Evolutionary conservation across 2,329 filamentous ascomycete genomes (phyloP).

Genomic region (Cladosporium colombiae): DNA sequence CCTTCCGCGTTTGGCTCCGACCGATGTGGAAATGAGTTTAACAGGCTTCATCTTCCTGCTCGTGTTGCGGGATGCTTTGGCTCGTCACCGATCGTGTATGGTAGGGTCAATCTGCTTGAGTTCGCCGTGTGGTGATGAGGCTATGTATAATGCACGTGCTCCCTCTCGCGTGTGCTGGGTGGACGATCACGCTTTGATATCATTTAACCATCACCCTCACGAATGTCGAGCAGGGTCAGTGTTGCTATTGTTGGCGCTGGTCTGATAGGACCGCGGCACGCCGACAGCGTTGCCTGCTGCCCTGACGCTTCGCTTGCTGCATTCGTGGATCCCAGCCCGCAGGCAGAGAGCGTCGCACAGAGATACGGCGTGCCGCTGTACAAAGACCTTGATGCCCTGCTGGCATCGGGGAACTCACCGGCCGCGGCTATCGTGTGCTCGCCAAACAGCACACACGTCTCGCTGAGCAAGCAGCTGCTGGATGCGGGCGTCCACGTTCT

Average conservation of each 20-base stretch:
- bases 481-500: slow-evolving; percentile 54
- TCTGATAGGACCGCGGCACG: slow-evolving; percentile 54
- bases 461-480: slow-evolving; percentile 52
- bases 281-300: slow-evolving; percentile 45
- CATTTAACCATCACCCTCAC: neutral
- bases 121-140: neutral
- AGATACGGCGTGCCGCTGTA: slow-evolving; percentile 44
- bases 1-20: slow-evolving; percentile 6
- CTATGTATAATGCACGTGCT: slow-evolving; percentile 12
- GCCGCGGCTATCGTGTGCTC: slow-evolving; percentile 61
- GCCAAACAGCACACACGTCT: slow-evolving; percentile 60
- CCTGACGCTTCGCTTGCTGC: slow-evolving; percentile 44
- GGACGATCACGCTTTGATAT: neutral
- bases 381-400: slow-evolving; percentile 45
- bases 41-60: slow-evolving; percentile 1
- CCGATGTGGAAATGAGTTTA: slow-evolving; percentile 16
- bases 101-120: slow-evolving; percentile 3
- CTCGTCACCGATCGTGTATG: neutral
- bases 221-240: slow-evolving; percentile 4
- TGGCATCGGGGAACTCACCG: slow-evolving; percentile 45
- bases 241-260: slow-evolving; percentile 53
- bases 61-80: neutral
- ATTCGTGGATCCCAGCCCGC: slow-evolving; percentile 50
- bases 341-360: slow-evolving; percentile 39
- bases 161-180: neutral